phyloP scores from a whole-genome alignment of 2,329 filamentous ascomycete species.

The Exophiala spinifera region DNA sequence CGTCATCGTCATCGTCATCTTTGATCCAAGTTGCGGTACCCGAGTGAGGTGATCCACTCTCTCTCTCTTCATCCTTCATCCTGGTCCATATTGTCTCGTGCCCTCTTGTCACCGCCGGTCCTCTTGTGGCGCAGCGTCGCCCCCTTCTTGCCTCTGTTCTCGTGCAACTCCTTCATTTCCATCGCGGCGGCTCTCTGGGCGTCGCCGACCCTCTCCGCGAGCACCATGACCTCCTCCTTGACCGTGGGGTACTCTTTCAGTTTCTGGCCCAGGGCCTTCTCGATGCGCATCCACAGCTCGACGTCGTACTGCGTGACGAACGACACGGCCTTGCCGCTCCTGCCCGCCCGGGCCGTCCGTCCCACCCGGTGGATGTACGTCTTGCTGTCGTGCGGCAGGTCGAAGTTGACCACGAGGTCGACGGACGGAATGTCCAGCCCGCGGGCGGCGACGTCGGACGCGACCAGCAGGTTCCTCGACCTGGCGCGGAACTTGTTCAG shows the following conservation, averaged over 20 bases:
- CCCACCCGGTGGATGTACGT: slow-evolving; percentile 89
- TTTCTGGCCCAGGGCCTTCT: slow-evolving; percentile 76
- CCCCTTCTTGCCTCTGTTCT: slow-evolving; percentile 46
- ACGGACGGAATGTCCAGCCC: slow-evolving; percentile 89
- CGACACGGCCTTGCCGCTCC: slow-evolving; percentile 75
- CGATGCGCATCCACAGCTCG: slow-evolving; percentile 76
- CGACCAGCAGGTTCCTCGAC: slow-evolving; percentile 80
- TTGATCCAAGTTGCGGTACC: too few relatives aligned
- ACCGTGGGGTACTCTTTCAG: slow-evolving; percentile 65
- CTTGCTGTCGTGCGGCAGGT: slow-evolving; percentile 79
- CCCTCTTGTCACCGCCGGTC: slow-evolving; percentile 46
- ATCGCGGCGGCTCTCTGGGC: slow-evolving; percentile 73
- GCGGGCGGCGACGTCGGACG: slow-evolving; percentile 85
- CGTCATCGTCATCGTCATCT: too few relatives aligned
- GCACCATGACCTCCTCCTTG: slow-evolving; percentile 81
- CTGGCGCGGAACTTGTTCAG: slow-evolving; percentile 84
- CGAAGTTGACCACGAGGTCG: slow-evolving; percentile 79
- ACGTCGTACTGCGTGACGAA: slow-evolving; percentile 86
- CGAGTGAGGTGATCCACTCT: too few relatives aligned
- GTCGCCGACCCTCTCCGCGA: slow-evolving; percentile 73
- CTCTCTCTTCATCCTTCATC: slow-evolving; percentile 66
- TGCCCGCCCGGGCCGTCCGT: slow-evolving; percentile 80
- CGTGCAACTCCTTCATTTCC: slow-evolving; percentile 77
- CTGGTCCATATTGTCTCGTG: slow-evolving; percentile 67
- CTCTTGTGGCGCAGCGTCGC: slow-evolving; percentile 51